Evolutionary conservation across 768 basidiomycete genomes (phyloP), one percentile per base, ranked within the genome.

Genomic region (Kwoniella sp.): DNA sequence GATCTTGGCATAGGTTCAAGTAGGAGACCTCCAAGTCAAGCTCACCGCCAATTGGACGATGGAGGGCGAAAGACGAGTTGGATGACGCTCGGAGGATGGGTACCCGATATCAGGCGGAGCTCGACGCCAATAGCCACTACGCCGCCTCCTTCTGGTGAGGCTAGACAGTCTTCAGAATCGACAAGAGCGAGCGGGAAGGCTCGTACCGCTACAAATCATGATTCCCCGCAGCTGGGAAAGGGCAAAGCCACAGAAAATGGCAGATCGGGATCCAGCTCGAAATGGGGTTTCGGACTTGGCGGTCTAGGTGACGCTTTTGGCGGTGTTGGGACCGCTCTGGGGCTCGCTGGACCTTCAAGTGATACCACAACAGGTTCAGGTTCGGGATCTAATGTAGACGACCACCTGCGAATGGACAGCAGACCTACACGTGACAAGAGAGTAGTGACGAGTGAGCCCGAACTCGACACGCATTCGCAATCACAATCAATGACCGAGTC

Each of bases 81-180:
- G 74, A 50, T 68, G 17, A 66, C 64, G 1, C 58, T 71, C 2
- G 55, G 61, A 2, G 65, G 71, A 12, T 75, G 73, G 73, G 71
- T 75, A 29, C 71, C 73, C 4, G 57, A 50, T 4, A 38, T 71
- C 1, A 59, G 59, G 9, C 55, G 59, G 17, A 37, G 25, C 13
- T 55, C 62, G 13, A 66, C 65, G 1, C 58, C 67, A 17, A 52
- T 51, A 20, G 31, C 57, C 4, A 53, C 25, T 13, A 25, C 38
- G 8, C 22, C 28, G 2, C 28, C 50, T 20, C 15, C 53, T 8
- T 38, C 31, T 13, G n/a, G n/a, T n/a, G n/a, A n/a, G n/a, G n/a
- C n/a, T n/a, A n/a, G n/a, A n/a, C n/a, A n/a, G n/a, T n/a, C n/a
- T n/a, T n/a, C n/a, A n/a, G n/a, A n/a, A n/a, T n/a, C n/a, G n/a